Conservation (phyloP, 441 rosid species). For the Manihot esculenta region DNA sequence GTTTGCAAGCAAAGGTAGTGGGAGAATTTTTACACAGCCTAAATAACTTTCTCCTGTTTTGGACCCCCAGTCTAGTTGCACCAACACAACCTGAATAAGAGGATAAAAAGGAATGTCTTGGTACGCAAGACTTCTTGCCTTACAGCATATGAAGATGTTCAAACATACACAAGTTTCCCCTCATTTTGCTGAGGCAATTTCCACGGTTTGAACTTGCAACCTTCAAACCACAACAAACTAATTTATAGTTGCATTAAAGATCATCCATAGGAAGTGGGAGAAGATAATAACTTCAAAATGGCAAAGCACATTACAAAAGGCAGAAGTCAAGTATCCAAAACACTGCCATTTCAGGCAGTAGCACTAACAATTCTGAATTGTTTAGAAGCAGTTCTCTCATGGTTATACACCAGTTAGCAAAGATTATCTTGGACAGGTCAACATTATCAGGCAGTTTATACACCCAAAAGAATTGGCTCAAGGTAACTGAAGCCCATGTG, state of each 20-base stretch:
- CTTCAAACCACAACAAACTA: not conserved
- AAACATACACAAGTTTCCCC: not conserved
- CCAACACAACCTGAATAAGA: not conserved
- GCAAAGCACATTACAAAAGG: not conserved
- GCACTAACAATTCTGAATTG: too few species aligned
- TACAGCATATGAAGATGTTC: not conserved
- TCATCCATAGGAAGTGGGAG: not conserved
- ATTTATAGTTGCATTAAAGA: not conserved
- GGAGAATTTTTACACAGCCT: not conserved
- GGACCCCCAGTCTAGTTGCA: not conserved
- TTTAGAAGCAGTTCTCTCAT: too few species aligned
- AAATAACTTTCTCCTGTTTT: not conserved
- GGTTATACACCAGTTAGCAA: too few species aligned
- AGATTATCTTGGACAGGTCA: too few species aligned
- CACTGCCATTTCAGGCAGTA: too few species aligned
- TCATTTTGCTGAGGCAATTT: not conserved
- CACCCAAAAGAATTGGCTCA: too few species aligned
- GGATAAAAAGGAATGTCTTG: not conserved
- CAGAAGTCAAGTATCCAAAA: not conserved
- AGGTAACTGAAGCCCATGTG: too few species aligned
- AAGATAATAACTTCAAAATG: not conserved
- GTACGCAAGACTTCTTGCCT: not conserved
- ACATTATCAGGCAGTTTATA: too few species aligned
- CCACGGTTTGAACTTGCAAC: not conserved
- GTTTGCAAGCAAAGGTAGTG: not conserved